Evolutionary conservation across 768 basidiomycete species (phyloP).

Genomic region (Daedaleopsis nitida): DNA sequence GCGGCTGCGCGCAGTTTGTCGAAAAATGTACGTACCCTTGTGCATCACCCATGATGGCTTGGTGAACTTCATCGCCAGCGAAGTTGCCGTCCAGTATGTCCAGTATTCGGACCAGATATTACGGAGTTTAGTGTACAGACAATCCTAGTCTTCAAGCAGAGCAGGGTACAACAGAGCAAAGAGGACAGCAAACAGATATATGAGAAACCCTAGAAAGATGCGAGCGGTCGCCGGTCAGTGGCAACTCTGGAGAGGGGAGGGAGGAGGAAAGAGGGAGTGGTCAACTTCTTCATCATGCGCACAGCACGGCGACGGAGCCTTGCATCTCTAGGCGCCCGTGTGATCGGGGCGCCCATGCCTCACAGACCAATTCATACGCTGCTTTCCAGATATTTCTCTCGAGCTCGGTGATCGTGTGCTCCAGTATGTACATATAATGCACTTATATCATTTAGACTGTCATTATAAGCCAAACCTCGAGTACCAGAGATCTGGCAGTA

Average conservation of each 20-base stretch:
- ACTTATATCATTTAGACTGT: no score
- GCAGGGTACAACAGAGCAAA: background rate
- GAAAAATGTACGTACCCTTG: slow-evolving; percentile 49
- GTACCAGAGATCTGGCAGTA: no score
- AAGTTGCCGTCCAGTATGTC: background rate
- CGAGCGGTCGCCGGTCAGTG: background rate
- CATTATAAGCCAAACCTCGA: no score
- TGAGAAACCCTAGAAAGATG: background rate
- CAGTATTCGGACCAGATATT: background rate
- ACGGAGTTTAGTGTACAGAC: background rate
- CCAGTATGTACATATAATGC: no score
- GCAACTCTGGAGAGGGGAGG: background rate
- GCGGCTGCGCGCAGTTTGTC: background rate
- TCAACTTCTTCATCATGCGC: background rate
- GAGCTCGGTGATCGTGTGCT: no score
- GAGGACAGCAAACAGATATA: no score
- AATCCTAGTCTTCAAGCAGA: background rate
- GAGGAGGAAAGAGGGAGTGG: no score
- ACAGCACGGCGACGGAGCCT: background rate
- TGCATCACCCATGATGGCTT: slow-evolving; percentile 90
- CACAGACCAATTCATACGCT: no score
- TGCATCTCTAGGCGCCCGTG: background rate
- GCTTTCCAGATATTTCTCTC: background rate
- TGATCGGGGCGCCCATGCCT: background rate
- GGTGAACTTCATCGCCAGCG: slow-evolving; percentile 74